Evolutionary conservation across 768 basidiomycete species (phyloP), one percentile per base, ranked within the genome.

Genomic region (Lactarius hatsudake): DNA sequence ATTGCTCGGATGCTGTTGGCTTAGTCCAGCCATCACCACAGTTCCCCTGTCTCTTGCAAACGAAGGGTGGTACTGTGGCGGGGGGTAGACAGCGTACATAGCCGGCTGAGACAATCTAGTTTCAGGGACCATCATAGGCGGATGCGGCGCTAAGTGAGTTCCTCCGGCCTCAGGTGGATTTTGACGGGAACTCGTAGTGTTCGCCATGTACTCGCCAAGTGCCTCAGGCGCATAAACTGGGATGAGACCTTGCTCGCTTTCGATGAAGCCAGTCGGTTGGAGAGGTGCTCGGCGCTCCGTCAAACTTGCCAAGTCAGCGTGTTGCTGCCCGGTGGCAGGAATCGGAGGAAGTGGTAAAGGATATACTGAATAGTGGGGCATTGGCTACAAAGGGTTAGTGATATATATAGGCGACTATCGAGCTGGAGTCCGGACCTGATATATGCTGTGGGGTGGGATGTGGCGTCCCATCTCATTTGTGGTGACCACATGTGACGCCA

Each of bases 231-330:
- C 62, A 66, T 91, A 91, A 38, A 90, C 82, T 28, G 90, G 83
- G 51, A 90, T 83, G 34, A 91, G 79, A 5, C 90, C 88, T 60
- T 88, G 86, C 63, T 89, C 87, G 63, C 86, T 86, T 67, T 90
- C 88, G 62, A 89, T 84, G 72, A 90, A 91, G 2, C 88, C 87
- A 0, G 86, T 84, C 1, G 89, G 86, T 54, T 82, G 78, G 13
- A 89, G 76, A 20, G 89, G 88, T 5, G 87, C 62, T 12, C 63
- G 67, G 43, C 62, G 63, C 20, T 68, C 67, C n/a, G 59, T 12
- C 30, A 48, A 2, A 28, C 56, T 36, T 26, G 59, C 43, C n/a
- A 55, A 13, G 30, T 61, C 67, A 38, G 58, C 32, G 17, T 63
- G 54, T n/a, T 64, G 67, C 36, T 64, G 67, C 53, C 62, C 54